Evolutionary conservation across 305 asterid species (phyloP).

Genomic region (Fraxinus sp.): DNA sequence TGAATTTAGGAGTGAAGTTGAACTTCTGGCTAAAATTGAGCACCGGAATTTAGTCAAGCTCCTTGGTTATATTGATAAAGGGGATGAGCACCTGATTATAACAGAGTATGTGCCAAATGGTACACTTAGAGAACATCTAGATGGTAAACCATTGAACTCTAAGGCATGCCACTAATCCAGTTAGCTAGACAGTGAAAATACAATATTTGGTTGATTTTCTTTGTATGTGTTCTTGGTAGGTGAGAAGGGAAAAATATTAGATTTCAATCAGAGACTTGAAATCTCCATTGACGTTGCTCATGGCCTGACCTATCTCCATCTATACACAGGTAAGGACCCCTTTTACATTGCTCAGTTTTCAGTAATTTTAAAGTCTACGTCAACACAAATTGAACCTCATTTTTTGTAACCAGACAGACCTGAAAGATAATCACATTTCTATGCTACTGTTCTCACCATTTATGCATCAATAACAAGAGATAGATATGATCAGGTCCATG

Average conservation of each 20-base stretch:
- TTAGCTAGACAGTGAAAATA: not conserved
- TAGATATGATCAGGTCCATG: not conserved
- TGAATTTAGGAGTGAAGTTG: conserved; percentile 89
- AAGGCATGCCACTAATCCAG: conserved; percentile 1
- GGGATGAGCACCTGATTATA: conserved; percentile 79
- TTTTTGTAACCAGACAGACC: not conserved
- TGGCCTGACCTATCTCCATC: conserved; percentile 90
- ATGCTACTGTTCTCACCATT: not conserved
- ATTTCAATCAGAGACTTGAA: conserved; percentile 87
- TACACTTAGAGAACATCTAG: conserved; percentile 93
- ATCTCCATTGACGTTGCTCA: conserved; percentile 90
- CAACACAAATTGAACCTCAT: not conserved
- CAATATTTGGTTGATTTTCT: conserved; percentile 28
- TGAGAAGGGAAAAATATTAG: conserved; percentile 60
- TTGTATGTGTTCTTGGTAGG: conserved; percentile 69
- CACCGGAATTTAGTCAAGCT: conserved; percentile 94
- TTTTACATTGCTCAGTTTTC: conserved; percentile 24
- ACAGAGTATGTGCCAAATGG: conserved; percentile 94
- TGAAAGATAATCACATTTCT: not conserved
- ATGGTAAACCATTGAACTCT: conserved; percentile 57
- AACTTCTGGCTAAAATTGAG: conserved; percentile 90
- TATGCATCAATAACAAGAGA: not conserved
- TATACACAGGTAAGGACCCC: conserved; percentile 70
- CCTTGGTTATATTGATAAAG: conserved; percentile 86
- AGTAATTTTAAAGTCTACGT: not conserved